These are phyloP conservation scores for Aspergillus nidulans DNA, from an alignment of 495 filamentous ascomycete species.

Conservation along the genomic window DNA sequence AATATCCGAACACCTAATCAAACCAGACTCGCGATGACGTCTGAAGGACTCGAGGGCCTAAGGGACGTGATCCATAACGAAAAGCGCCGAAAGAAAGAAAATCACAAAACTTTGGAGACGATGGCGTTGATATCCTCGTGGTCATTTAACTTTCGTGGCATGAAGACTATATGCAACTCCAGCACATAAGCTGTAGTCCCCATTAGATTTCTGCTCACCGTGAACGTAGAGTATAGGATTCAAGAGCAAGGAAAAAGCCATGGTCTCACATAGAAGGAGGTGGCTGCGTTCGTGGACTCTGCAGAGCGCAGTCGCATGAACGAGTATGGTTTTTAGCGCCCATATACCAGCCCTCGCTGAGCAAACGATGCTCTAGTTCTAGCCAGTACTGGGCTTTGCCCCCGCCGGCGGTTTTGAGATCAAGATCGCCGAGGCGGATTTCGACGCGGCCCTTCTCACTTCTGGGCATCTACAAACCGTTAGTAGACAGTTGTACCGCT, in stretches of 20 bases:
- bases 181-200: slow-evolving; percentile 13
- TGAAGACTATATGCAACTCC: slow-evolving; percentile 12
- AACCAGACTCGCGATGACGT: background rate
- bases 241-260: slow-evolving; percentile 7
- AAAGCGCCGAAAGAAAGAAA: background rate
- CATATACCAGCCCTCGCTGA: slow-evolving; percentile 71
- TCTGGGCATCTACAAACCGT: slow-evolving; percentile 19
- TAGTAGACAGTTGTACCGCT: background rate
- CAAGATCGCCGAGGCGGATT: slow-evolving; percentile 78
- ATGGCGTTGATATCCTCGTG: background rate
- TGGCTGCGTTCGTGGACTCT: slow-evolving; percentile 14
- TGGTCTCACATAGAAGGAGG: slow-evolving; percentile 19
- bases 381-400: slow-evolving; percentile 73
- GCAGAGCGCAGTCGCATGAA: slow-evolving; percentile 32
- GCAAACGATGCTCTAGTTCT: slow-evolving; percentile 55
- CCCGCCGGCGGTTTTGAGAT: slow-evolving; percentile 70
- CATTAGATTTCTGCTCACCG: slow-evolving; percentile 11
- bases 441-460: slow-evolving; percentile 49
- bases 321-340: slow-evolving; percentile 31
- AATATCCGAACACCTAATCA: background rate
- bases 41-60: background rate
- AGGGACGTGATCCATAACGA: background rate
- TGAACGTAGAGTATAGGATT: background rate
- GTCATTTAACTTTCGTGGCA: slow-evolving; percentile 15
- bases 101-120: background rate